phyloP scores from a whole-genome alignment of 306 rosid genomes.

The Aeschynomene evenia region DNA sequence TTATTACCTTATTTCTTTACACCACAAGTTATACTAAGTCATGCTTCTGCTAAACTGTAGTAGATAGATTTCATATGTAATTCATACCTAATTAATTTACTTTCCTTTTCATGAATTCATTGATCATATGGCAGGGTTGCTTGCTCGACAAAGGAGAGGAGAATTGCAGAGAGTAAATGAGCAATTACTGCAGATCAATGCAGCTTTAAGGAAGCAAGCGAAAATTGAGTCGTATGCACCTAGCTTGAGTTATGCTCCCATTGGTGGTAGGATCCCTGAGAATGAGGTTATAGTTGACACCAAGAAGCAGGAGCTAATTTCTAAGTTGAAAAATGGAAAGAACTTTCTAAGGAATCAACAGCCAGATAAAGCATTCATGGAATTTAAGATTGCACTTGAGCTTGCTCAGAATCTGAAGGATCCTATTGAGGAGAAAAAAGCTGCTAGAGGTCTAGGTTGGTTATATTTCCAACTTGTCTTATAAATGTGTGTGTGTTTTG shows the following conservation, averaged over 20 bases:
- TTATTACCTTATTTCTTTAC: slow-evolving; percentile 2
- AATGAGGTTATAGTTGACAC: slow-evolving; percentile 75
- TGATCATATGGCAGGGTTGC: slow-evolving; percentile 57
- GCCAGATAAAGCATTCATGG: slow-evolving; percentile 66
- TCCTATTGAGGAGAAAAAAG: slow-evolving; percentile 90
- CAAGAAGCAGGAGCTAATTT: slow-evolving; percentile 79
- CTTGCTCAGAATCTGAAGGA: slow-evolving; percentile 71
- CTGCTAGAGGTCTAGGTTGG: slow-evolving; percentile 95
- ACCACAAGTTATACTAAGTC: background rate
- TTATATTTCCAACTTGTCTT: slow-evolving; percentile 16
- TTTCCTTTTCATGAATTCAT: slow-evolving; percentile 17
- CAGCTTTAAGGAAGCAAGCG: slow-evolving; percentile 90
- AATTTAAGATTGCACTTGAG: slow-evolving; percentile 77
- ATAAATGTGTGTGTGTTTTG: background rate
- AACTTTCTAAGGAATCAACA: slow-evolving; percentile 85
- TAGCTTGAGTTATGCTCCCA: slow-evolving; percentile 83
- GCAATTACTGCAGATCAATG: slow-evolving; percentile 85
- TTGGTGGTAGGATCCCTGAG: slow-evolving; percentile 68
- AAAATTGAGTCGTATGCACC: slow-evolving; percentile 98
- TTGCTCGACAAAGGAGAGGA: slow-evolving; percentile 90
- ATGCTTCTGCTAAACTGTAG: slow-evolving; percentile 1
- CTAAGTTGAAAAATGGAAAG: slow-evolving; percentile 79
- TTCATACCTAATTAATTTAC: slow-evolving; percentile 3
- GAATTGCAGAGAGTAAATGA: slow-evolving; percentile 79
- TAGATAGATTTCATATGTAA: background rate